Evolutionary conservation across 1,284 basidiomycete genomes (phyloP), one percentile per base, ranked within the genome.

Genomic region (Rhodotorula sp.): DNA sequence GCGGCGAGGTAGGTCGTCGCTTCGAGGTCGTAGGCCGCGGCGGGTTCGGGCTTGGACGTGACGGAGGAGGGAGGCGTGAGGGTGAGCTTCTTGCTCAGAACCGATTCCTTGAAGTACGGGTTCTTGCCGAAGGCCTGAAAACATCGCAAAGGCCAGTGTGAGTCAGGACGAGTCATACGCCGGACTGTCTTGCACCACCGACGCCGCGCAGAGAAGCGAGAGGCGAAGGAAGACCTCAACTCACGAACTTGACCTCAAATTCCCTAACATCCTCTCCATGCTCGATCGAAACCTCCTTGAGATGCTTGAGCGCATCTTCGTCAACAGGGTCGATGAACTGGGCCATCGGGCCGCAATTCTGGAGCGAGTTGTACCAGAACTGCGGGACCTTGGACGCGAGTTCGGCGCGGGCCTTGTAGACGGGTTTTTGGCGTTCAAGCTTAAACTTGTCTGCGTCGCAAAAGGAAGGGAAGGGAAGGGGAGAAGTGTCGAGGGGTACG

Each of bases 111-210:
- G 68, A 74, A 76, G 66, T 67, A 77, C 22, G 73, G 74, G 70
- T 76, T 76, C 62, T 77, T 77, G 27, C 67, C 66, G 58, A 76
- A 73, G 44, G 73, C 73, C 69, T 75, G 60, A 15, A 53, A 34
- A 24, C 36, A 13, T 15, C 9, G 39, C 34, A 6, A 51, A 2
- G 20, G 15, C 34, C 15, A 27, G 27, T 30, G 22, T 15, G 10
- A 24, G 58, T 47, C n/a, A n/a, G n/a, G n/a, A n/a, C n/a, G n/a
- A n/a, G n/a, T n/a, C n/a, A n/a, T n/a, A n/a, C n/a, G n/a, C n/a
- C n/a, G n/a, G n/a, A n/a, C n/a, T n/a, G 39, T 8, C 11, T 6
- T 13, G 39, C 39, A 17, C 13, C 39, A 44, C 13, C 13, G 11
- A 44, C 11, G 39, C 39, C 7, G 39, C 39, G 11, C 15, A 44